Base-by-base conservation (phyloP, 371 early-diverging fungal species). In the Entomophthora muscae region DNA sequence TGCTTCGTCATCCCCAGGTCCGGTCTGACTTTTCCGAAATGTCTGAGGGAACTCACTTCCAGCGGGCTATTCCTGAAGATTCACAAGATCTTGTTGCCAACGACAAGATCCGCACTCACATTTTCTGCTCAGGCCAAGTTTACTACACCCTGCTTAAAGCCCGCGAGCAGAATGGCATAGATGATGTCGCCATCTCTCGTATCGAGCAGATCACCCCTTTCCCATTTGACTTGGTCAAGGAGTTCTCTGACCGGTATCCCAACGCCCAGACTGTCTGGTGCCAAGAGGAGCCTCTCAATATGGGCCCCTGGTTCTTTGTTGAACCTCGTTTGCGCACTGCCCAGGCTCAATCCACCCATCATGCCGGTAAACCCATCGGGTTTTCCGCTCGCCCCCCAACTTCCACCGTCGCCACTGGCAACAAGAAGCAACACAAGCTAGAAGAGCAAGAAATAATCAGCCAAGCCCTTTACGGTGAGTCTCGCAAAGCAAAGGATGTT, bases 201-300 rank as follows among this genome's bases (percentile, higher is more conserved):
- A 68, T 97, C 53, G 98, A 97, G 76, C 93, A 97, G 73, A 72
- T 95, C 66, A 80, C 81, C 69, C 98, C 98, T 53, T 97, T 97
- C 90, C 98, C 98, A 32, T 95, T 86, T 78, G 88, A 92, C 71
- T 81, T 85, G 64, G 84, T 91, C 64, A 84, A 81, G 76, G 79
- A 83, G 64, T 84, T 87, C 66, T 71, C 88, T 33, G 93, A 95
- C 71, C 83, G 86, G 72, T 97, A 94, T 75, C 87, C 87, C 68
- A 85, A 90, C 65, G 83, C 89, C 23, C 87, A 93, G 67, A 75
- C 91, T 66, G 81, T 93, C 27, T 96, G 93, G 91, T 83, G 82
- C 61, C 98, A 97, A 75, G 98, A 97, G 76, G 98, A 97, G 72
- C 88, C 91, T 21, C 73, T 90, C 73, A 97, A 97, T 78, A 82